Conservation (phyloP, 2,329 filamentous ascomycete genomes). For the Onygenales sp. region DNA sequence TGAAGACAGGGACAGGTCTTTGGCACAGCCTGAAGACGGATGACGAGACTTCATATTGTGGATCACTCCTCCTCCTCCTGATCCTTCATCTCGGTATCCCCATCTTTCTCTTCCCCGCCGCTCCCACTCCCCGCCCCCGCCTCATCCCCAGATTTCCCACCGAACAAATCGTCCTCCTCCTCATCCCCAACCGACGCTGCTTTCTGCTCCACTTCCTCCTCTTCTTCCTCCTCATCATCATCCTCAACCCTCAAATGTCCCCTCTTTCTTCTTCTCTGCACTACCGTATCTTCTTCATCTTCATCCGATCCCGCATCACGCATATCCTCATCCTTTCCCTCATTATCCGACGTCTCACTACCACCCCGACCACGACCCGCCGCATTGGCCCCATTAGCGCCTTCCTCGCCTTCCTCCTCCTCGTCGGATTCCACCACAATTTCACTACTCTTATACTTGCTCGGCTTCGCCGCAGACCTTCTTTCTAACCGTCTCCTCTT, state of each 20-base stretch:
- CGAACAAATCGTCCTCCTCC: conserved; percentile 30
- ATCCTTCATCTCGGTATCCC: conserved; percentile 29
- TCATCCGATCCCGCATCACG: conserved; percentile 17
- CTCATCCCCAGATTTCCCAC: conserved; percentile 19
- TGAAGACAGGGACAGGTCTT: too few species aligned
- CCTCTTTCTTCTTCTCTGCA: conserved; percentile 26
- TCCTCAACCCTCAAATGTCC: conserved; percentile 25
- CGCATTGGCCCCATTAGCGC: conserved; percentile 13
- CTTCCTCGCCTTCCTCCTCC: conserved; percentile 35
- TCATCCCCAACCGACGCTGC: conserved; percentile 13
- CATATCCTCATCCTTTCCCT: conserved; percentile 21
- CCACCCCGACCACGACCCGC: conserved; percentile 1
- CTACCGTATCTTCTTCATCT: conserved; percentile 26
- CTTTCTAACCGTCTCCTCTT: conserved; percentile 54
- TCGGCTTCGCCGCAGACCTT: conserved; percentile 33
- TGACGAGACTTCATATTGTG: background rate
- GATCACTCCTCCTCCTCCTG: conserved; percentile 14
- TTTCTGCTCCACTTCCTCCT: conserved; percentile 31
- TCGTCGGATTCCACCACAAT: conserved; percentile 70
- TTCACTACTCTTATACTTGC: conserved; percentile 80
- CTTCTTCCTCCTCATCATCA: conserved; percentile 38
- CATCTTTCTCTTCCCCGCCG: conserved; percentile 19
- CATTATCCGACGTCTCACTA: conserved; percentile 7
- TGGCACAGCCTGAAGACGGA: background rate
- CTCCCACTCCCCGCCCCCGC: conserved; percentile 14